Evolutionary conservation across 73 alveolate species (phyloP).

Genomic region (Paramecium tetraurelia): DNA sequence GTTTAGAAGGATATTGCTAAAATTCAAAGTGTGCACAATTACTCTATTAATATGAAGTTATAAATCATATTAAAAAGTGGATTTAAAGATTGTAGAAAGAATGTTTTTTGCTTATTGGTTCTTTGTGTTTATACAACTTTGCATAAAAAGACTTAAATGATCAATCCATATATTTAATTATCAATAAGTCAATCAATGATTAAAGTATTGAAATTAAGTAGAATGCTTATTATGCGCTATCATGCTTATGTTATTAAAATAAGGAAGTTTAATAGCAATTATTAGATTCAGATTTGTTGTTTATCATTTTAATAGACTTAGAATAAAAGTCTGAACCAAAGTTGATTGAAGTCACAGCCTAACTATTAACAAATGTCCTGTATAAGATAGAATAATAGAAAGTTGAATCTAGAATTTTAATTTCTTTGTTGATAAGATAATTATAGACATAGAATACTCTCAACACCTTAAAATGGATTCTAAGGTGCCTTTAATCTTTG

Average conservation of each 20-base stretch:
- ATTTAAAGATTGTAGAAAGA: neutral
- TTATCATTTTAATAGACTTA: neutral
- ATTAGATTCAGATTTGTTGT: neutral
- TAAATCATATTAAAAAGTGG: neutral
- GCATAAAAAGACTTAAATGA: neutral
- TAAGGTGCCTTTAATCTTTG: neutral
- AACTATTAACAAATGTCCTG: neutral
- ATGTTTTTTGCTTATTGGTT: neutral
- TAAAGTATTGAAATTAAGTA: neutral
- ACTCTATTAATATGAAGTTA: neutral
- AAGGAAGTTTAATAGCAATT: neutral
- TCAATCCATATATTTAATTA: neutral
- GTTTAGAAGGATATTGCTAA: neutral
- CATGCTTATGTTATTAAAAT: neutral
- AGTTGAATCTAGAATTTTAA: neutral
- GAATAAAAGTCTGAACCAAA: neutral
- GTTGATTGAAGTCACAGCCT: neutral
- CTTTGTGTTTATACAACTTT: neutral
- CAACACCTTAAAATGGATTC: neutral
- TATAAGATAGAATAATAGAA: neutral
- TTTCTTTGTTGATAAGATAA: neutral
- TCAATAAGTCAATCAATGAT: neutral
- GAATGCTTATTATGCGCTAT: conserved; percentile 26
- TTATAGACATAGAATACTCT: neutral
- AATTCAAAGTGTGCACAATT: neutral